Percentiles rank a stretch among this genome's conserved stretches.
Evolutionary conservation across 805 yeast genomes (phyloP).

Genomic region (Lipomyces starkeyi): DNA sequence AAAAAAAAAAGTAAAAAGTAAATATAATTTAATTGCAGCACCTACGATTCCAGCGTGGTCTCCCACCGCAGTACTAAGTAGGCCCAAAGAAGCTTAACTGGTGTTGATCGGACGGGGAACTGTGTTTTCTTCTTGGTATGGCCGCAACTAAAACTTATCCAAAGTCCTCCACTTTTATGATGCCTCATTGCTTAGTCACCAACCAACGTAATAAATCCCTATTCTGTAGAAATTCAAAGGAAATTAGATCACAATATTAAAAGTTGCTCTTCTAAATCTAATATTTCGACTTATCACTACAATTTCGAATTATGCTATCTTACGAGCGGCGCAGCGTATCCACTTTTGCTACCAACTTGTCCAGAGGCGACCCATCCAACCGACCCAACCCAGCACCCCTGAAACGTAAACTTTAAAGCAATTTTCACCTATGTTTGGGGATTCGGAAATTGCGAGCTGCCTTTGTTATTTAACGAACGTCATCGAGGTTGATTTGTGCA

Average conservation of each 20-base stretch:
- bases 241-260: too few relatives aligned
- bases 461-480: too few relatives aligned
- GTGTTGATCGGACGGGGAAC: conserved; percentile 6
- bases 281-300: too few relatives aligned
- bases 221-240: too few relatives aligned
- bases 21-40: background rate
- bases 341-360: too few relatives aligned
- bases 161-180: background rate
- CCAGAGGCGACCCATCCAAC: too few relatives aligned
- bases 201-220: background rate
- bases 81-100: conserved; percentile 5
- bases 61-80: conserved; percentile 5
- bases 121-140: conserved; percentile 2
- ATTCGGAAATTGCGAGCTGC: background rate
- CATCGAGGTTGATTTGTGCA: too few relatives aligned
- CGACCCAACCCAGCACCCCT: background rate
- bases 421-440: background rate
- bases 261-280: too few relatives aligned
- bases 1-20: background rate
- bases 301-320: too few relatives aligned
- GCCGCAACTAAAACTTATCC: background rate
- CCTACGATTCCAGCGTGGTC: conserved; percentile 6
- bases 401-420: background rate
- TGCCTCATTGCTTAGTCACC: background rate
- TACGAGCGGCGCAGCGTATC: too few relatives aligned